Evolutionary conservation across 2,329 filamentous ascomycete species (phyloP).

Genomic region (Truncatella angustata): DNA sequence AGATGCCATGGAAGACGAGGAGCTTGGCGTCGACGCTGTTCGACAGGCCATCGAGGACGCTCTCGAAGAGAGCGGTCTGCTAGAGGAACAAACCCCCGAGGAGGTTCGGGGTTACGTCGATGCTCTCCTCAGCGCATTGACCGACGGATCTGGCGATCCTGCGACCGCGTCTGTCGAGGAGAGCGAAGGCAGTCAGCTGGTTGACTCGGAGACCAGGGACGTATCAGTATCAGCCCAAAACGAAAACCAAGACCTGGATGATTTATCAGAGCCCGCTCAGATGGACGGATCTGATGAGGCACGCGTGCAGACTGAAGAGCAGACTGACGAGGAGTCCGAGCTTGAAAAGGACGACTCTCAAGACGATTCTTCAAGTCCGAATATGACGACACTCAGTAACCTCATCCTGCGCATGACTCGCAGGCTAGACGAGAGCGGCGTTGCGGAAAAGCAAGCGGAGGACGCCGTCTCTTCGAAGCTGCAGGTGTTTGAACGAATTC

Average conservation of each 20-base stretch:
- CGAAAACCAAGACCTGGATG: no score
- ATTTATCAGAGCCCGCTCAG: no score
- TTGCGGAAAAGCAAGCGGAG: constrained; percentile 20
- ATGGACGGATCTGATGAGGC: no score
- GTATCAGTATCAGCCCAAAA: no score
- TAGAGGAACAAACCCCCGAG: constrained; percentile 41
- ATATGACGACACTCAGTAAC: constrained; percentile 33
- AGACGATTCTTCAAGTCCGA: constrained; percentile 30
- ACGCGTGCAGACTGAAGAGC: constrained; percentile 13
- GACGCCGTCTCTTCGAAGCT: constrained; percentile 38
- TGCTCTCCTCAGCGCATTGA: constrained; percentile 48
- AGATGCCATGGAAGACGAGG: constrained; percentile 56
- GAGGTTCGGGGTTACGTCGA: constrained; percentile 50
- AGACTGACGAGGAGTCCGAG: constrained; percentile 14
- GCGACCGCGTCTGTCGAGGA: constrained; percentile 5
- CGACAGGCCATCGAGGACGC: constrained; percentile 55
- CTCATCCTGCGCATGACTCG: constrained; percentile 52
- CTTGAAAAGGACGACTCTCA: constrained; percentile 17
- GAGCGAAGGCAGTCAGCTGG: background rate
- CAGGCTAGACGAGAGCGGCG: constrained; percentile 36
- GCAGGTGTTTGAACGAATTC: constrained; percentile 48
- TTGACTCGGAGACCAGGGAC: constrained; percentile 2
- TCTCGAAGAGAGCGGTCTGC: constrained; percentile 52
- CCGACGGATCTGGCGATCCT: constrained; percentile 22
- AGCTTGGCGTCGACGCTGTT: constrained; percentile 48